phyloP scores from a whole-genome alignment of 106 monocot species.

The Ottelia alismoides region DNA sequence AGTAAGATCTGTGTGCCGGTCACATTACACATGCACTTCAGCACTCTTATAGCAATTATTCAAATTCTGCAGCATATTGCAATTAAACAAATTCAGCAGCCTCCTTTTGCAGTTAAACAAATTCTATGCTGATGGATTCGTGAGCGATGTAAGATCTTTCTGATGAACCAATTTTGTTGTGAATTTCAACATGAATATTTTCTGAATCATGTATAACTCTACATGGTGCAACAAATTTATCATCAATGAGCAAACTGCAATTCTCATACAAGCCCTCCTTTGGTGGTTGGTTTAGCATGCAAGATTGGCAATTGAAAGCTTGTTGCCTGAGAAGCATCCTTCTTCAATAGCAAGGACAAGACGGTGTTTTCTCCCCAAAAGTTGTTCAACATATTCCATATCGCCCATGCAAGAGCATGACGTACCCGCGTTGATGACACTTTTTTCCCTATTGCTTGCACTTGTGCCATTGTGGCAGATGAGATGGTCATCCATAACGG shows the following conservation, averaged over 20 bases:
- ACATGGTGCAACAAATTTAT: conserved; percentile 21
- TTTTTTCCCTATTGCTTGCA: conserved; percentile 20
- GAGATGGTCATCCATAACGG: conserved; percentile 59
- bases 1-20: too few relatives aligned
- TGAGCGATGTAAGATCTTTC: conserved; percentile 1
- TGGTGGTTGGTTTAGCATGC: conserved; percentile 70
- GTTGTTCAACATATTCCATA: conserved; percentile 44
- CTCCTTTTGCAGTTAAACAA: conserved; percentile 17
- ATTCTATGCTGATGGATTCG: conserved; percentile 40
- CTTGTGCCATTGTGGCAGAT: conserved; percentile 23
- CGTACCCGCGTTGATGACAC: conserved; percentile 94
- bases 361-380: conserved; percentile 81
- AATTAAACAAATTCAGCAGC: background rate
- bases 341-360: conserved; percentile 36
- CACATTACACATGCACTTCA: too few relatives aligned
- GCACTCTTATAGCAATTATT: too few relatives aligned
- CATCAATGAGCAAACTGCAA: conserved; percentile 48
- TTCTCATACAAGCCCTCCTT: conserved; percentile 44
- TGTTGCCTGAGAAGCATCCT: conserved; percentile 4
- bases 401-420: conserved; percentile 68
- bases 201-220: conserved; percentile 28
- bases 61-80: background rate
- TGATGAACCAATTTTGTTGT: conserved; percentile 2
- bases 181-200: conserved; percentile 31
- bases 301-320: conserved; percentile 28